Base-by-base conservation (phyloP, 305 asterid species). In the Plantago lanceolata region DNA sequence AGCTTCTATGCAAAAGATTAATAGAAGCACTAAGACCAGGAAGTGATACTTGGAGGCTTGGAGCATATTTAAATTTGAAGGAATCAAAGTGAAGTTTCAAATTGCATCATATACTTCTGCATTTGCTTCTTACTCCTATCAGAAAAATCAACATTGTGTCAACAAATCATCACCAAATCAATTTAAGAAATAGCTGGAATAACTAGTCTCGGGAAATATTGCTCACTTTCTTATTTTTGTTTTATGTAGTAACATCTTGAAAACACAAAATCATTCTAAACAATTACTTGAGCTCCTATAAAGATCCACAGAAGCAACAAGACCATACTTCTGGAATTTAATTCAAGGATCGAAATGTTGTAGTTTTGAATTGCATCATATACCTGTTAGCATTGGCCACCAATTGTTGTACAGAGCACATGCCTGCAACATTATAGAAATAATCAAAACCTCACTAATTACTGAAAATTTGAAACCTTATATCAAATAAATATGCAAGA, bases 381-480 rank as follows among this genome's bases (percentile, higher is more conserved):
- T 66, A 88, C 98, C 98, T 82, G 98, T 80, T 74, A 92, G 74
- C 98, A 92, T 92, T 31, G 98, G 97, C 97, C 98, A 89, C 98
- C 98, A 92, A 73, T 92, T 89, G 72, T 84, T 71, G 80, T 85
- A 92, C 48, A 92, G 66, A 70, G 93, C 96, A 40, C 98, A 92
- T 21, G 98, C 93, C 98, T 92, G 85, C 62, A 74, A 79, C 49
- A 72, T 64, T 63, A 75, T 59, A 52, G 64, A 68, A 62, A 61
- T 13, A 71, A 58, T 51, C 50, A 74, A 63, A 66, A 57, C 48
- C 61, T 17, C 0, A 47, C 21, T 6, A 63, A 65, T 28, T 62
- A 68, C n/a, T n/a, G n/a, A n/a, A n/a, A n/a, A n/a, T n/a, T 68
- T 57, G 60, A 71, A 59, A 75, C 48, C 19, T 17, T 24, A 28